These are phyloP conservation scores for Tieghemostelium lacteum DNA, from an alignment of 78 protist species.

Conservation along the genomic window DNA sequence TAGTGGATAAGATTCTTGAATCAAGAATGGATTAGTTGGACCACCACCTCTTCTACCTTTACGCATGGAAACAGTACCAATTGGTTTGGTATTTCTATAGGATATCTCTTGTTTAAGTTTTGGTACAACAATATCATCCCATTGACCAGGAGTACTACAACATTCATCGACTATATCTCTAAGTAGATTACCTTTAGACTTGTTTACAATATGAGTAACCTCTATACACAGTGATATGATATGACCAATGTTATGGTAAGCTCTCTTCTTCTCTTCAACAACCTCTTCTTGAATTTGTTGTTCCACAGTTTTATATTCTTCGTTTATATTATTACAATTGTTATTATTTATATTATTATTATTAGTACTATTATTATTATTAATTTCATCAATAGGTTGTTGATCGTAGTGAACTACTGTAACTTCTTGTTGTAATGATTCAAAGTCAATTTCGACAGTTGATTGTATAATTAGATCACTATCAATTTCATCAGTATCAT, in stretches of 20 bases:
- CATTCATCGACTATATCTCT: constrained; percentile 75
- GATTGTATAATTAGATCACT: too few species aligned
- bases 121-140: constrained; percentile 78
- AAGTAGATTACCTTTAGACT: constrained; percentile 46
- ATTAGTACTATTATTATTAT: neutral
- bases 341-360: neutral
- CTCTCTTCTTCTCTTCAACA: constrained; percentile 1
- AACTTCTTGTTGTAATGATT: constrained; percentile 3
- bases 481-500: neutral
- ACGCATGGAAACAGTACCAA: constrained; percentile 80
- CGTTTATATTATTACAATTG: neutral
- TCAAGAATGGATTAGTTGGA: constrained; percentile 37
- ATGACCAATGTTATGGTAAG: constrained; percentile 66
- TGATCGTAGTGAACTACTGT: constrained; percentile 8
- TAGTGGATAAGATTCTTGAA: constrained; percentile 26
- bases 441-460: neutral
- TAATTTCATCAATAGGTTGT: neutral
- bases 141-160: constrained; percentile 32
- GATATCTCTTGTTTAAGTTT: constrained; percentile 64
- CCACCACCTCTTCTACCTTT: constrained; percentile 55
- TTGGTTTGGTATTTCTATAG: constrained; percentile 47
- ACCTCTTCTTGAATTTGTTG: neutral
- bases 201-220: constrained; percentile 72
- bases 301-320: neutral
- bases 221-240: constrained; percentile 72